Conservation (phyloP, 768 basidiomycete genomes). For the Brasilioporus rufonigricans region DNA sequence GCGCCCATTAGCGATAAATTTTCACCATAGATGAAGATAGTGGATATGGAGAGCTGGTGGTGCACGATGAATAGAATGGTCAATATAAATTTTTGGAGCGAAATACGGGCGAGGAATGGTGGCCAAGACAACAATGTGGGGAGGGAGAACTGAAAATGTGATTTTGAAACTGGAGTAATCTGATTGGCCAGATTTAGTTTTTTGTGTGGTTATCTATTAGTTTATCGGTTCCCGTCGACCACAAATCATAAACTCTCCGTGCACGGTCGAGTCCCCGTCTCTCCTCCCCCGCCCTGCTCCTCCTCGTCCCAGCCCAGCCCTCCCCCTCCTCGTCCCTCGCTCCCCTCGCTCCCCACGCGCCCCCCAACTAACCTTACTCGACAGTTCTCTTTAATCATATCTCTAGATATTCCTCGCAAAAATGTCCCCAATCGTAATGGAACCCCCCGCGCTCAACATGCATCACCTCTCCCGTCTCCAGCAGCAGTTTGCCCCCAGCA, state of each 20-base stretch:
- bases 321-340: background rate
- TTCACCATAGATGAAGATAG: constrained; percentile 20
- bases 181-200: constrained; percentile 36
- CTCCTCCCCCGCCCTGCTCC: constrained; percentile 13
- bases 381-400: constrained; percentile 31
- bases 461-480: constrained; percentile 52
- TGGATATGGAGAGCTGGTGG: background rate
- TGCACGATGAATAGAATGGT: background rate
- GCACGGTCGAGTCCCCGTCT: constrained; percentile 26
- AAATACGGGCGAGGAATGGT: background rate
- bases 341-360: background rate
- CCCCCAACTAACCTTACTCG: constrained; percentile 17
- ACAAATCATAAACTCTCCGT: constrained; percentile 36
- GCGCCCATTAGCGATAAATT: constrained; percentile 30
- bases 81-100: background rate
- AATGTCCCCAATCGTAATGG: constrained; percentile 61
- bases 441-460: constrained; percentile 51
- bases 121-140: background rate
- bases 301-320: background rate
- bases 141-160: constrained; percentile 18
- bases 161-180: constrained; percentile 32
- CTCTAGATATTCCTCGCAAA: constrained; percentile 29
- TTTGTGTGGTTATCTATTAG: constrained; percentile 34
- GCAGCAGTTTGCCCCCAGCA: constrained; percentile 40
- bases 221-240: constrained; percentile 38